These are phyloP conservation scores for Podospora didyma DNA, from an alignment of 495 filamentous ascomycete species.

Conservation along the genomic window DNA sequence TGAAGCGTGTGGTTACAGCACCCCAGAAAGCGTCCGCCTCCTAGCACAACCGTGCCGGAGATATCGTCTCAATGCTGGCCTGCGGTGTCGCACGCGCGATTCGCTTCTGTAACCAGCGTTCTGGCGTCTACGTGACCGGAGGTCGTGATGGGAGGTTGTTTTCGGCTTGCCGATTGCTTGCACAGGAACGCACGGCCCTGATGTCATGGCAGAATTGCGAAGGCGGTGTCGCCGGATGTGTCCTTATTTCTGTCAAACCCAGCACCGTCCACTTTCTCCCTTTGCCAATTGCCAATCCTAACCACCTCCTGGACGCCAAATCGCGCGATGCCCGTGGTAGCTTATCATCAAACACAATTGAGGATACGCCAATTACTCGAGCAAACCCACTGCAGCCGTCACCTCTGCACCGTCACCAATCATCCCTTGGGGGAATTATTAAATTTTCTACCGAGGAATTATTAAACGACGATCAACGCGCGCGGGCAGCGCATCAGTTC, in stretches of 20 bases:
- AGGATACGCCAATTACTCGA: neutral
- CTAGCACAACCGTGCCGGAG: neutral
- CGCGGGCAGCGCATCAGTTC: neutral
- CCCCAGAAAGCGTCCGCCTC: neutral
- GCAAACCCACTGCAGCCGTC: neutral
- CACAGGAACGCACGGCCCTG: conserved; percentile 4
- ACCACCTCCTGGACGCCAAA: neutral
- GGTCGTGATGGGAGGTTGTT: neutral
- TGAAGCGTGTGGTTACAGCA: neutral
- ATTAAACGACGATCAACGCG: neutral
- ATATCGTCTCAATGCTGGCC: neutral
- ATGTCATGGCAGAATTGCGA: conserved; percentile 1
- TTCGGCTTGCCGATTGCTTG: conserved; percentile 6
- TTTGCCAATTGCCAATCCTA: neutral
- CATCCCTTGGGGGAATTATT: conserved; percentile 3
- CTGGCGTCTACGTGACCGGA: neutral
- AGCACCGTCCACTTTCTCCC: neutral
- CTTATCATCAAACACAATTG: too few species aligned
- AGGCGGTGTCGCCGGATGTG: neutral
- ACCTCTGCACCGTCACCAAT: conserved; percentile 2
- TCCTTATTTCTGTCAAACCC: neutral
- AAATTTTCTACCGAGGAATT: neutral
- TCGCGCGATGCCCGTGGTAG: too few species aligned
- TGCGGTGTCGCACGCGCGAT: neutral
- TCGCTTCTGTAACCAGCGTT: neutral